Conservation (phyloP, 331 rosid species). For the Pyracantha coccinea region DNA sequence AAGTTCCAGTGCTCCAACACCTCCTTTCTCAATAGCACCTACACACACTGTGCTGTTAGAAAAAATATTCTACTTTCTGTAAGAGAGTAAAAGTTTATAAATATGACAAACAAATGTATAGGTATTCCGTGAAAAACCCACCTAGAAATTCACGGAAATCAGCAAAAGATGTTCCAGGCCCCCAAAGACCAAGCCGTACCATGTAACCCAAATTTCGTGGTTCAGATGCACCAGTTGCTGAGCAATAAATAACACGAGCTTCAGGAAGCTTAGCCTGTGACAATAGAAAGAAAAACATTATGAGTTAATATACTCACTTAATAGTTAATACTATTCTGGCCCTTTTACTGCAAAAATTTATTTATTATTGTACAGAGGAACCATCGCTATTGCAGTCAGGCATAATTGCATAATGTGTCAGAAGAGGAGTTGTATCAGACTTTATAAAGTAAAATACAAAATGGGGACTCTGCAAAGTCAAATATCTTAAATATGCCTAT, state of each 20-base stretch:
- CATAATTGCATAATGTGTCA: background rate
- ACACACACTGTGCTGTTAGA: conserved; percentile 16
- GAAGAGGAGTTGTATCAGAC: background rate
- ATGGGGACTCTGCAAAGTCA: background rate
- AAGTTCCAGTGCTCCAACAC: conserved; percentile 98
- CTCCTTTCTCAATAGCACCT: conserved; percentile 93
- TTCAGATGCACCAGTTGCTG: conserved; percentile 98
- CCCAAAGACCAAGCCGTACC: conserved; percentile 99
- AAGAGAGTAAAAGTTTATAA: background rate
- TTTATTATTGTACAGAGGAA: background rate
- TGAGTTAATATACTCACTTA: conserved; percentile 9
- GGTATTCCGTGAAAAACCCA: conserved; percentile 5
- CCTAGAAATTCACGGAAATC: conserved; percentile 91
- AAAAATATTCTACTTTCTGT: too few relatives aligned
- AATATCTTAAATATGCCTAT: background rate
- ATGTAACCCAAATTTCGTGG: conserved; percentile 99
- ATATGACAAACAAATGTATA: background rate
- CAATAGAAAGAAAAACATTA: conserved; percentile 20
- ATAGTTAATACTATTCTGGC: background rate
- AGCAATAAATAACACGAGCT: conserved; percentile 91
- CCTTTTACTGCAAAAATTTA: background rate
- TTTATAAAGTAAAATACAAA: background rate
- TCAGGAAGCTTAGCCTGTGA: conserved; percentile 78
- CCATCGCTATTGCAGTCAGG: background rate
- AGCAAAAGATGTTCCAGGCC: conserved; percentile 73